Base-by-base conservation (phyloP, 257 asterid genomes). In the Forsythia viridissima region DNA sequence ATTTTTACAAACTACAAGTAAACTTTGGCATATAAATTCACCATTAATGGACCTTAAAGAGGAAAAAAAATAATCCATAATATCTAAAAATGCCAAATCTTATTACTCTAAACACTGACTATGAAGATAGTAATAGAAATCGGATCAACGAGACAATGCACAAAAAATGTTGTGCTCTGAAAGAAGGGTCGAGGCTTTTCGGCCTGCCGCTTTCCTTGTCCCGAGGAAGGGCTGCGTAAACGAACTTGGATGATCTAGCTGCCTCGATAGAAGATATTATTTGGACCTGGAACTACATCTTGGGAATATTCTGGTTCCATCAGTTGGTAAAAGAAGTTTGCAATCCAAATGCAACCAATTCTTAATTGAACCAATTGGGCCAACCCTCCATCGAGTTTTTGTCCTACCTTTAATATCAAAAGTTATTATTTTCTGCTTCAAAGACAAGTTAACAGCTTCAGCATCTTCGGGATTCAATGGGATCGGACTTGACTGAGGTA, bases 321-420 rank as follows among this genome's bases (percentile, higher is more conserved):
- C 78, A 36, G 78, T 39, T 0, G 93, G 94, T 79, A 91, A 81
- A 21, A 38, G 85, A 9, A 94, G 91, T 34, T 8, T 61, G 75
- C 98, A 94, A 76, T 88, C 80, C 85, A 94, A 80, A 68, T 84
- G 87, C 88, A 92, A 71, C 91, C 85, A 79, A 80, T 87, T 90
- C 84, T 88, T 94, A n/a, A 91, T 86, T 3, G 97, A 91, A 38
- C 97, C 96, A 1, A 94, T 71, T 10, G 89, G 41, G 80, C 97
- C 90, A 0, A 92, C 80, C 52, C 87, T 84, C 98, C 98, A 92
- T 0, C 97, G 76, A 0, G 96, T 91, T 84, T 94, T 86, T 2
- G 91, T 80, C 52, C 74, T 81, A 20, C 98, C 98, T 74, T 80
- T 82, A 34, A 94, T 79, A 2, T 85, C 87, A 24, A 94, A 91